Evolutionary conservation across 2,329 filamentous ascomycete genomes (phyloP).

Genomic region (Triangularia setosa): DNA sequence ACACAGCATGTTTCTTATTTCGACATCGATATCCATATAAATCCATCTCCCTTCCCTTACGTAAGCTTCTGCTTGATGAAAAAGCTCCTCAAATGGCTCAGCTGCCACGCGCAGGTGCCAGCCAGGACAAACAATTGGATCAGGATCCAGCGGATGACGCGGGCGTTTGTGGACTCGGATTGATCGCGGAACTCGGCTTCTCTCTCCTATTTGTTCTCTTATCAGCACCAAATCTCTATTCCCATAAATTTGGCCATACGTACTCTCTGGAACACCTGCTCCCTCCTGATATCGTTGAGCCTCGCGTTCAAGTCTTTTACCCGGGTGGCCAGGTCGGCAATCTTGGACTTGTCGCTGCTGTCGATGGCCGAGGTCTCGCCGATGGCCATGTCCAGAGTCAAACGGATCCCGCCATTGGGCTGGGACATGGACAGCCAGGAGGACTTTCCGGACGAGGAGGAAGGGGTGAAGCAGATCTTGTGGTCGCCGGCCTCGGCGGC

Average conservation of each 20-base stretch:
- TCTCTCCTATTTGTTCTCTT: conserved; percentile 62
- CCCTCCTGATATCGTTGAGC: conserved; percentile 81
- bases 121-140: conserved; percentile 83
- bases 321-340: conserved; percentile 82
- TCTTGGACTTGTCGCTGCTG: conserved; percentile 88
- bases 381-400: conserved; percentile 87
- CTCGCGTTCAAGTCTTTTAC: conserved; percentile 85
- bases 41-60: conserved; percentile 41
- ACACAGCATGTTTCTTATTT: neutral
- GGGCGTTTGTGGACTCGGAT: conserved; percentile 85
- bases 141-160: conserved; percentile 90
- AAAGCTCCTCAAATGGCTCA: conserved; percentile 91
- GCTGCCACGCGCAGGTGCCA: conserved; percentile 91
- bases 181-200: conserved; percentile 98
- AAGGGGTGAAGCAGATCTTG: conserved; percentile 88
- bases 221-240: neutral
- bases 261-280: conserved; percentile 96
- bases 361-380: conserved; percentile 93
- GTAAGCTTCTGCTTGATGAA: conserved; percentile 99
- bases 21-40: neutral
- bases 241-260: conserved; percentile 26
- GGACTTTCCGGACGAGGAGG: conserved; percentile 63
- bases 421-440: conserved; percentile 67
- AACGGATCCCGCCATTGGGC: conserved; percentile 71
- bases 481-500: conserved; percentile 94